Evolutionary conservation across 2,329 filamentous ascomycete genomes (phyloP).

Genomic region (Piedraia hortae): DNA sequence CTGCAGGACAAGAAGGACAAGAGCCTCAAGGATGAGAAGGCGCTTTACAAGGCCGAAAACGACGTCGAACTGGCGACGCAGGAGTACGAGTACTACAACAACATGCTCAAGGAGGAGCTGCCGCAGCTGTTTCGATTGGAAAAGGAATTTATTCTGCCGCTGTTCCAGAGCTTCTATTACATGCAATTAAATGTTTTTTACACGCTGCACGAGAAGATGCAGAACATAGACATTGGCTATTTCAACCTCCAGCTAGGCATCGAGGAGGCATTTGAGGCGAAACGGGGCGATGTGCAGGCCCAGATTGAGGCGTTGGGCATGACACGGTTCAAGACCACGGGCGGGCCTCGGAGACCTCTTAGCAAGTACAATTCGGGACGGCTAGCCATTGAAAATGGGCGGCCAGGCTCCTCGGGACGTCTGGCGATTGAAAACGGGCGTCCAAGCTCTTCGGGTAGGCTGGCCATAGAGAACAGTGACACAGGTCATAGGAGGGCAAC

Average conservation of each 20-base stretch:
- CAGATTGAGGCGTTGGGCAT: constrained; percentile 62
- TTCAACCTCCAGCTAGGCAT: constrained; percentile 81
- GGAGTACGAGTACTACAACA: constrained; percentile 95
- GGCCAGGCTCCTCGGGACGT: constrained; percentile 2
- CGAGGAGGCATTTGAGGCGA: constrained; percentile 68
- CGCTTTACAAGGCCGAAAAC: constrained; percentile 79
- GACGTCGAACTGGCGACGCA: constrained; percentile 78
- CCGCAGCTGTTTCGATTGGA: constrained; percentile 77
- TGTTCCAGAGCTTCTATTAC: constrained; percentile 98
- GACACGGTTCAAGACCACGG: constrained; percentile 73
- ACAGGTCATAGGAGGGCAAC: constrained; percentile 7
- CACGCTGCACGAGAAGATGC: constrained; percentile 94
- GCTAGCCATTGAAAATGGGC: constrained; percentile 12
- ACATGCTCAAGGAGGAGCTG: constrained; percentile 82
- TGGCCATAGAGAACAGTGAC: no score
- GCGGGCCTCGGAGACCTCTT: constrained; percentile 27
- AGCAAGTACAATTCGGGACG: constrained; percentile 21
- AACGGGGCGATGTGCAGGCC: constrained; percentile 69
- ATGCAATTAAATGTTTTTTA: constrained; percentile 99
- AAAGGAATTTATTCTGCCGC: constrained; percentile 76
- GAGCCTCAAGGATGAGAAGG: constrained; percentile 86
- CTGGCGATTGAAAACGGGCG: constrained; percentile 12
- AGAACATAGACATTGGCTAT: constrained; percentile 87
- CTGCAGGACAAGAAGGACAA: constrained; percentile 95
- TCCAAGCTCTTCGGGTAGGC: constrained; percentile 1